Evolutionary conservation across 345 rosid genomes (phyloP).

Genomic region (Brassica cretica): DNA sequence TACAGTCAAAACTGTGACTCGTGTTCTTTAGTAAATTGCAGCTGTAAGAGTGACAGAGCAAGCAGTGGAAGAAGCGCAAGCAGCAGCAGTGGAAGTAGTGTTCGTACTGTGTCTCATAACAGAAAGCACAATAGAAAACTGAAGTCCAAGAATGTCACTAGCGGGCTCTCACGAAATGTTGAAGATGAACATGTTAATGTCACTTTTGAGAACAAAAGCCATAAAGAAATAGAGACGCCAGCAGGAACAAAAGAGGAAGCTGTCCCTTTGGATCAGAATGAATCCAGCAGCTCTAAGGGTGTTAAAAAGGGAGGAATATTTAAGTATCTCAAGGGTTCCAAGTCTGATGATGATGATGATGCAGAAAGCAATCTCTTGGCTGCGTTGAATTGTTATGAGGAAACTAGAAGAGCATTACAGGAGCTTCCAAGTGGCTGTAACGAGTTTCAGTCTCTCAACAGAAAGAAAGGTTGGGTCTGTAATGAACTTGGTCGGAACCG

Average conservation of each 20-base stretch:
- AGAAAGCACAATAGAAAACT: constrained; percentile 66
- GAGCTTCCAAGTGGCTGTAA: constrained; percentile 54
- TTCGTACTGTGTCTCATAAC: constrained; percentile 39
- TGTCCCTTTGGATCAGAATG: constrained; percentile 34
- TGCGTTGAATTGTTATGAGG: constrained; percentile 73
- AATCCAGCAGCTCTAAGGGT: constrained; percentile 37
- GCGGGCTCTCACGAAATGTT: constrained; percentile 36
- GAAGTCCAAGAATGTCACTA: constrained; percentile 40
- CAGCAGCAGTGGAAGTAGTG: constrained; percentile 54
- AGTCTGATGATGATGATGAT: constrained; percentile 47
- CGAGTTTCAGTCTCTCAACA: constrained; percentile 61
- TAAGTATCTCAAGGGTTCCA: constrained; percentile 53
- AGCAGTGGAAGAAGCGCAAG: constrained; percentile 96
- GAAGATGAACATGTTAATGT: constrained; percentile 38
- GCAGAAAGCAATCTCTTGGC: constrained; percentile 64
- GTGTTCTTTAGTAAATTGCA: constrained; percentile 88
- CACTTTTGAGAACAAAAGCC: constrained; percentile 34
- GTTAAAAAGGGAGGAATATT: constrained; percentile 78
- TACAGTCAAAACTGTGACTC: constrained; percentile 64
- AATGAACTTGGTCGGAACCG: constrained; percentile 88
- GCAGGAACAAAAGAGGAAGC: constrained; percentile 29
- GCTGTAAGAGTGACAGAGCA: constrained; percentile 89
- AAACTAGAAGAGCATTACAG: constrained; percentile 66
- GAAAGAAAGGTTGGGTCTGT: constrained; percentile 91
- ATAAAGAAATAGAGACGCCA: constrained; percentile 33